phyloP scores from a whole-genome alignment of 768 basidiomycete species.

The Mycena haematopus region DNA sequence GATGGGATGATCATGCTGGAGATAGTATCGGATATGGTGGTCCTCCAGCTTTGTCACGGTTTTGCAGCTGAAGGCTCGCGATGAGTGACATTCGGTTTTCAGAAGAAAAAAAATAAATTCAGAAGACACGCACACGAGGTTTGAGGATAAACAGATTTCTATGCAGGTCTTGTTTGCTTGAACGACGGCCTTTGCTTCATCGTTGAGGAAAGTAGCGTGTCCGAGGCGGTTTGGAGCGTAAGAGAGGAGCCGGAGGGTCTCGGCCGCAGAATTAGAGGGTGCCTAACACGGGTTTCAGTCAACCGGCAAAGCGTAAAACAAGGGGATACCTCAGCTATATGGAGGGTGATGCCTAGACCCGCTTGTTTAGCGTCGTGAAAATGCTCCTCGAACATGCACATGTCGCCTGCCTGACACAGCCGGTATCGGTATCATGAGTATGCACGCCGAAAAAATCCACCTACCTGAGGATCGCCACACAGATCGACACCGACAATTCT shows the following conservation, averaged over 20 bases:
- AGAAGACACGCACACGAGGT: conserved; percentile 66
- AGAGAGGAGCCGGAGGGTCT: conserved; percentile 67
- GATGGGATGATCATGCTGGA: conserved; percentile 57
- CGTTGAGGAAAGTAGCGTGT: conserved; percentile 81
- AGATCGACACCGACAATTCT: conserved; percentile 81
- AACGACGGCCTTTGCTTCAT: conserved; percentile 63
- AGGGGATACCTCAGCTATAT: conserved; percentile 75
- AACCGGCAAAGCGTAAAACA: conserved; percentile 15
- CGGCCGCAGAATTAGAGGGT: conserved; percentile 52
- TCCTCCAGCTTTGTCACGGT: conserved; percentile 57
- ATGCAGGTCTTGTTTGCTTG: conserved; percentile 61
- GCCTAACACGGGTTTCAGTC: conserved; percentile 57
- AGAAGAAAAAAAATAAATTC: conserved; percentile 53
- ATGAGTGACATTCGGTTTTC: not conserved
- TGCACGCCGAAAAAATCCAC: not conserved
- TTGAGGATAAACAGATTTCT: conserved; percentile 85
- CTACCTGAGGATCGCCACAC: conserved; percentile 72
- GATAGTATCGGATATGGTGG: conserved; percentile 62
- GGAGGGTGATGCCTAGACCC: conserved; percentile 77
- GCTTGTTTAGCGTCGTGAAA: conserved; percentile 61
- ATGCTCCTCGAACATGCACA: conserved; percentile 54
- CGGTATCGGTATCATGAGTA: not conserved
- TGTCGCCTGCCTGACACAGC: conserved; percentile 53
- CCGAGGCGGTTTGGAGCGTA: conserved; percentile 76
- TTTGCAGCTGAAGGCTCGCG: conserved; percentile 46